These are phyloP conservation scores for Logfia minima DNA, from an alignment of 129 eudicot species.

Conservation along the genomic window DNA sequence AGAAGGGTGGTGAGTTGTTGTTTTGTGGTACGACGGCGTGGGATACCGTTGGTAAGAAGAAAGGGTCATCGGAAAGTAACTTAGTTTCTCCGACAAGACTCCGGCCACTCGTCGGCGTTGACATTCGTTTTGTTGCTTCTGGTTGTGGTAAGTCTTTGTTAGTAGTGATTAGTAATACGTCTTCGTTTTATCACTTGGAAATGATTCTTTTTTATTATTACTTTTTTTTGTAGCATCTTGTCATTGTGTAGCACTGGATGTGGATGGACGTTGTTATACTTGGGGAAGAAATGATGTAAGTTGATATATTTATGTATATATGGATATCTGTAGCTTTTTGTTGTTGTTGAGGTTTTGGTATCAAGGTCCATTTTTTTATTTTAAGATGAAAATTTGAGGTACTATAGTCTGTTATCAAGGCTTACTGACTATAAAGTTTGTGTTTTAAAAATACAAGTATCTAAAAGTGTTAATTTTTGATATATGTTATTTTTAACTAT, in stretches of 20 bases:
- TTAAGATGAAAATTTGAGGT: neutral
- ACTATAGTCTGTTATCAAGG: neutral
- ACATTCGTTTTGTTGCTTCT: constrained; percentile 77
- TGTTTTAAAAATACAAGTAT: neutral
- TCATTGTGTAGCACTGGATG: constrained; percentile 96
- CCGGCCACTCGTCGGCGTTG: constrained; percentile 83
- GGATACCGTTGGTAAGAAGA: constrained; percentile 71
- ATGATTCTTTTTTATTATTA: neutral
- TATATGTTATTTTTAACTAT: neutral
- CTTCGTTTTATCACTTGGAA: neutral
- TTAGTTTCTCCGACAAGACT: constrained; percentile 77
- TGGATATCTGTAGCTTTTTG: neutral
- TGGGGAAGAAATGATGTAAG: constrained; percentile 93
- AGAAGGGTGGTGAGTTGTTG: constrained; percentile 76
- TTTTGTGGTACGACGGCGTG: constrained; percentile 80
- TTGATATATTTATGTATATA: neutral
- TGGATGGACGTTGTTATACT: constrained; percentile 87
- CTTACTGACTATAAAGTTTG: neutral
- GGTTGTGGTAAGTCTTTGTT: constrained; percentile 67
- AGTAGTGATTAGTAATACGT: too few species aligned
- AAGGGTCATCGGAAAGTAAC: constrained; percentile 49
- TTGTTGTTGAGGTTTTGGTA: neutral
- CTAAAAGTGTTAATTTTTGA: neutral
- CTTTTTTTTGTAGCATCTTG: constrained; percentile 59
- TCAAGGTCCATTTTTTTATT: neutral